phyloP scores from a whole-genome alignment of 495 filamentous ascomycete species.

The Bryoglossum gracile region DNA sequence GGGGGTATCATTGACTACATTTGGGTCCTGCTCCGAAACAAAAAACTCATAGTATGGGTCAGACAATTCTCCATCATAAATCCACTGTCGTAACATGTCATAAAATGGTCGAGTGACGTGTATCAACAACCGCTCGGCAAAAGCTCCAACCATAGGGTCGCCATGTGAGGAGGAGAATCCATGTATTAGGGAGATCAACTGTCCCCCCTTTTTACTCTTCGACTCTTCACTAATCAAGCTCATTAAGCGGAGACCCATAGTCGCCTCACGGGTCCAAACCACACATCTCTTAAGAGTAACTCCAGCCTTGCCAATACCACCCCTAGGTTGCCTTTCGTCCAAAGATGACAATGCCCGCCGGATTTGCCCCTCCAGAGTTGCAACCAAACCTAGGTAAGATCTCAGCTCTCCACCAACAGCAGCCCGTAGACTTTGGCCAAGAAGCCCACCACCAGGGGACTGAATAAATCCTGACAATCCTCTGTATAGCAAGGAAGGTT shows the following conservation, averaged over 20 bases:
- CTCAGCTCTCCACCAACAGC: constrained; percentile 79
- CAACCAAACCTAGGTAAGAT: constrained; percentile 87
- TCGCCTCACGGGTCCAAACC: constrained; percentile 95
- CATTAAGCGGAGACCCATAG: constrained; percentile 93
- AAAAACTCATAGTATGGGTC: constrained; percentile 97
- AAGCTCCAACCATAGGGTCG: constrained; percentile 87
- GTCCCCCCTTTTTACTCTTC: constrained; percentile 79
- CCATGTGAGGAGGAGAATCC: constrained; percentile 89
- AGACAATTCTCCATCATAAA: constrained; percentile 94
- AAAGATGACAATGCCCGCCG: constrained; percentile 65
- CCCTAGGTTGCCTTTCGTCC: constrained; percentile 54
- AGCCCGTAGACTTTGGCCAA: constrained; percentile 91
- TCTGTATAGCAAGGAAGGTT: constrained; percentile 85
- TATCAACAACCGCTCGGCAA: constrained; percentile 86
- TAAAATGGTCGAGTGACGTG: constrained; percentile 96
- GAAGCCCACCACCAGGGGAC: constrained; percentile 52
- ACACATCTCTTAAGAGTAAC: constrained; percentile 95
- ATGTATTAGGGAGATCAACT: constrained; percentile 91
- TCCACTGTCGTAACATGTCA: constrained; percentile 92
- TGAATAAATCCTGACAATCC: constrained; percentile 74
- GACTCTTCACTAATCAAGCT: constrained; percentile 88
- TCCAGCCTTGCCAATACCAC: constrained; percentile 73
- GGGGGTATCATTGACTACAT: constrained; percentile 33
- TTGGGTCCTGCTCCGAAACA: constrained; percentile 67
- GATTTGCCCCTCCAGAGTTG: constrained; percentile 91